These are phyloP conservation scores for Silene coronaria DNA, from an alignment of 179 eudicot species.

Conservation along the genomic window DNA sequence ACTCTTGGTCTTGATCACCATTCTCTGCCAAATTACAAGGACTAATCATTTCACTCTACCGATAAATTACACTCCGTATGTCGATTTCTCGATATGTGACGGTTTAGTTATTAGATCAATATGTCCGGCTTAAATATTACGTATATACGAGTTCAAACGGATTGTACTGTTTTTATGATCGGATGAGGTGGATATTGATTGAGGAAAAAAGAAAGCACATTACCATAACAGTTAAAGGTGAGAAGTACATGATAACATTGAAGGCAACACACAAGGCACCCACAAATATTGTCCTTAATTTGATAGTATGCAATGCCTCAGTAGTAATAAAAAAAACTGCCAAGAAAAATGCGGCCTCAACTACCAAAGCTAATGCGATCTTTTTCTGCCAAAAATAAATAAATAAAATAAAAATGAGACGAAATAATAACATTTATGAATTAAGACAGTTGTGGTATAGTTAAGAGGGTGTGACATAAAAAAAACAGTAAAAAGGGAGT, in stretches of 20 bases:
- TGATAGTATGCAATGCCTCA: constrained; percentile 14
- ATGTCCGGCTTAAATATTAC: too few relatives aligned
- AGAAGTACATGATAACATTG: constrained; percentile 32
- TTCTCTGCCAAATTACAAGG: constrained; percentile 24
- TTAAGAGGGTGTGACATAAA: too few relatives aligned
- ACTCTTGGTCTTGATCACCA: constrained; percentile 55
- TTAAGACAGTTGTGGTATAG: too few relatives aligned
- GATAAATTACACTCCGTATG: too few relatives aligned
- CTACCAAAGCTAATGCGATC: neutral
- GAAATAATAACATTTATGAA: too few relatives aligned
- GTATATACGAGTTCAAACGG: too few relatives aligned
- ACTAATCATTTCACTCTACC: too few relatives aligned
- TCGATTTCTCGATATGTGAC: too few relatives aligned
- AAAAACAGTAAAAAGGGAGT: too few relatives aligned
- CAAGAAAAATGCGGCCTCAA: constrained; percentile 20
- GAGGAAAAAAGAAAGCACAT: constrained; percentile 1
- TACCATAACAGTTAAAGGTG: constrained; percentile 35
- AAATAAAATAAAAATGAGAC: neutral
- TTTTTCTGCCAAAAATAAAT: constrained; percentile 17
- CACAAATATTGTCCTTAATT: constrained; percentile 19
- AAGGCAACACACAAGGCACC: constrained; percentile 32
- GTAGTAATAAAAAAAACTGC: constrained; percentile 16
- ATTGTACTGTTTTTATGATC: too few relatives aligned
- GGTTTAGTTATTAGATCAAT: too few relatives aligned
- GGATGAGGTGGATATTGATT: neutral